Base-by-base conservation (phyloP, 2,329 filamentous ascomycete genomes). In the Drechslerella dactyloides region DNA sequence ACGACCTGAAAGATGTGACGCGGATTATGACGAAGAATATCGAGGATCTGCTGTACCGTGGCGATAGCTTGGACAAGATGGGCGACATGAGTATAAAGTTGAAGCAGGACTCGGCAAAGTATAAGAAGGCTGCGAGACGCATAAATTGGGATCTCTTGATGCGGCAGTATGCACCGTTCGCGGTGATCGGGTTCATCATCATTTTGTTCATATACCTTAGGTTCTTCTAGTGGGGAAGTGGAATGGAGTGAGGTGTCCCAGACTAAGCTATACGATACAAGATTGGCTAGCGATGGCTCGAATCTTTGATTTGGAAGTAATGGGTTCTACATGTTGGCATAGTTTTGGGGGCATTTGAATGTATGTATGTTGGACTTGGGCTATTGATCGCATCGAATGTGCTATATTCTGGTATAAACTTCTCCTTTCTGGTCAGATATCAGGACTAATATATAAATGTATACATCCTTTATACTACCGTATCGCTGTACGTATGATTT, bases 11-110 rank as follows among this genome's bases (percentile, higher is more conserved):
- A 80, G 94, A 97, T 81, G 96, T 99, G 62, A 97, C 94, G 0
- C 93, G 97, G 82, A 93, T 99, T 78, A 99, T 99, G 96, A 97
- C 93, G 63, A 97, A 97, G 86, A 99, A 99, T 80, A 97, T 99
- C 76, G 94, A 99, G 83, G 94, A 99, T 80, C 82, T 99, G 78
- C 83, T 99, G 59, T 99, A 99, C 80, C 85, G 96, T 73, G 94
- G 94, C 27, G 94, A 99, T 79, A 94, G 89, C 77, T 82, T 99
- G 76, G 94, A 99, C 82, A 86, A 92, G 77, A 99, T 99, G 94
- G 93, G 94, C 73, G 93, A 97, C 82, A 89, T 97, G 78, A 96
- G 90, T 77, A 89, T 87, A 64, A 84, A 93, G 73, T 81, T 99
- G 79, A 84, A 91, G 74, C 94, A 99, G 79, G 94, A 99, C 79